Base-by-base conservation (phyloP, 352 stramenopile species). In the Globisporangium alternatum region DNA sequence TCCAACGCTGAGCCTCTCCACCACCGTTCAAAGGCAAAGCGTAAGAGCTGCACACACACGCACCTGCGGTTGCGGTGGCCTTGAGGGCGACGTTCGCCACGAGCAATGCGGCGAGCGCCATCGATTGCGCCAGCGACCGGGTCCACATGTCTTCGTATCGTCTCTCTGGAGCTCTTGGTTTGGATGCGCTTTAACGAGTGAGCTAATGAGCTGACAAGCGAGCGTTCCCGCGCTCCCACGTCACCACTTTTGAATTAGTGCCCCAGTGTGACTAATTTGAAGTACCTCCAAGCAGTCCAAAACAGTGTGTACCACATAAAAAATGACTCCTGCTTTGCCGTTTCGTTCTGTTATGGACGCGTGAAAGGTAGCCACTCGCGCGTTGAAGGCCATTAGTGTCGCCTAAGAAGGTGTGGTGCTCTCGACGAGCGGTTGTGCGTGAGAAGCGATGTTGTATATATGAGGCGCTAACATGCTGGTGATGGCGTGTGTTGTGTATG, bases 101-200 rank as follows among this genome's bases (percentile, higher is more conserved):
- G 5, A 64, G 45, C 33, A 68, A 8, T 9, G 63, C 56, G 13
- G 63, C 56, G 39, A 68, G 63, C 35, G 63, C 56, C 55, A 68
- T 44, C 22, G 55, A 56, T 43, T 56, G 63, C 30, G 63, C 56
- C 43, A 68, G 21, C 10, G 55, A 55, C 25, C 63, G 63, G 21
- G 45, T 68, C 55, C 55, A 68, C 63, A 68, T 68, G 25, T 21
- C 51, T 7, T 19, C 25, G 25, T 28, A 28, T 28, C 25, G 25
- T 28, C 19, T 63, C 39, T 57, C 12, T 17, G 37, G 5, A 48
- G 15, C 49, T 21, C 28, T 56, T 41, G 13, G 22, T 30, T 37
- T 39, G 49, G n/a, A 48, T 49, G 54, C 35, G 22, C 54, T 33
- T 59, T 43, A 10, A 17, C 4, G 21, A 59, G 17, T 59, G 33